Percentiles rank a stretch among this genome's conserved stretches.
Evolutionary conservation across 2,329 filamentous ascomycete genomes (phyloP).

Genomic region (Chaetomiaceae sp.): DNA sequence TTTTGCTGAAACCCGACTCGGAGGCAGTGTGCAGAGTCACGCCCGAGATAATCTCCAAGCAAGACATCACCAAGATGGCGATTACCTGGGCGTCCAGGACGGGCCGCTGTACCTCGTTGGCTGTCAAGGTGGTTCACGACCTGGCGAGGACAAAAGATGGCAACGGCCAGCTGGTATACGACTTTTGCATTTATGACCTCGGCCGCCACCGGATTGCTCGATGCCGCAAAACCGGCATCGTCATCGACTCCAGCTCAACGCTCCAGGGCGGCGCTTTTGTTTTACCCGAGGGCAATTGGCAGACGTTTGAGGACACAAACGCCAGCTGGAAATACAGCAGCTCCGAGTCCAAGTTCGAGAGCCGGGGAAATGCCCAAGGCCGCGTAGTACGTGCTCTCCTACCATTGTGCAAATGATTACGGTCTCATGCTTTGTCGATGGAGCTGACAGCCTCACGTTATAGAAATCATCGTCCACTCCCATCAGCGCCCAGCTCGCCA

Average conservation of each 20-base stretch:
- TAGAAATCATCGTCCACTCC: background rate
- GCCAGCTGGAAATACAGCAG: conserved; percentile 5
- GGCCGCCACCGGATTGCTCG: background rate
- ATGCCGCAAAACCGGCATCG: background rate
- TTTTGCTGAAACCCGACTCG: background rate
- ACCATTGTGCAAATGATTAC: too few relatives aligned
- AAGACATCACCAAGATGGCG: background rate
- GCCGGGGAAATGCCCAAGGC: background rate
- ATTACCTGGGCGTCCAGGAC: background rate
- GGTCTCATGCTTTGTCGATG: background rate
- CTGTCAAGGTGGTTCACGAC: background rate
- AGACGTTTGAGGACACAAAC: background rate
- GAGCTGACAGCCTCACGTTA: background rate
- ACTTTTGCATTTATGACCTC: conserved; percentile 3
- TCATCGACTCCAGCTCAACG: conserved; percentile 8
- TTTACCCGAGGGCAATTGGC: background rate
- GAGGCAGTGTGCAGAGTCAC: background rate
- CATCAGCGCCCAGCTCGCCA: background rate
- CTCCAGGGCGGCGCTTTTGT: background rate
- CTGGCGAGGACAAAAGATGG: background rate
- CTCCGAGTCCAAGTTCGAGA: conserved; percentile 3
- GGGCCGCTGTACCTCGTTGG: conserved; percentile 7
- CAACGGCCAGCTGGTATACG: background rate
- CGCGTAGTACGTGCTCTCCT: background rate
- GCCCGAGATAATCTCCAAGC: background rate